A percentile compares a stretch with the other conserved stretches of the same genome.
These are phyloP conservation scores for Fagopyrum tataricum DNA, from an alignment of 148 eudicot species.

Conservation along the genomic window DNA sequence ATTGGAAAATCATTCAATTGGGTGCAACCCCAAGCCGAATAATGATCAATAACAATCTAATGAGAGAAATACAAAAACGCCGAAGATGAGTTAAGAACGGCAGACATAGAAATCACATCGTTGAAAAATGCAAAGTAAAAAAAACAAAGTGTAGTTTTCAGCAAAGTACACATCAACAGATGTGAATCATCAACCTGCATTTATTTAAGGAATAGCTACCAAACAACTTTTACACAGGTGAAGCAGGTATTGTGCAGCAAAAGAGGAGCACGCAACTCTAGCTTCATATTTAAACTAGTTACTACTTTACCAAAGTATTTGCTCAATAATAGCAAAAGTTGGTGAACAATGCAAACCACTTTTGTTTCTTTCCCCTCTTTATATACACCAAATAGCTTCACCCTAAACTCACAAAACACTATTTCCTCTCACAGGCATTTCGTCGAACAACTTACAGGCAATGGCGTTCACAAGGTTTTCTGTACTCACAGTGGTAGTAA, in stretches of 20 bases:
- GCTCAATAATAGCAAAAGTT: slow-evolving; percentile 1
- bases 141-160: neutral
- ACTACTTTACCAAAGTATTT: slow-evolving; percentile 7
- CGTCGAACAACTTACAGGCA: neutral
- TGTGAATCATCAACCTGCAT: neutral
- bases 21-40: too few species aligned
- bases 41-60: too few species aligned
- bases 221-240: slow-evolving; percentile 8
- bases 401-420: neutral
- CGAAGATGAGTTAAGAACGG: too few species aligned
- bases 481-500: neutral
- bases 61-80: too few species aligned
- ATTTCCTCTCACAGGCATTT: neutral
- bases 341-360: slow-evolving; percentile 4
- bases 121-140: neutral
- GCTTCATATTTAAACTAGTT: neutral
- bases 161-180: neutral
- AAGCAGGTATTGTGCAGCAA: slow-evolving; percentile 1
- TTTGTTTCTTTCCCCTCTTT: slow-evolving; percentile 5
- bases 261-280: slow-evolving; percentile 8
- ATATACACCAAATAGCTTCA: neutral
- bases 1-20: too few species aligned
- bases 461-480: neutral
- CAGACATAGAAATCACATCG: too few species aligned
- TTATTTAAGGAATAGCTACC: slow-evolving; percentile 5